Conservation (phyloP, 192 early-diverging fungal genomes). For the Spizellomyces sp. region DNA sequence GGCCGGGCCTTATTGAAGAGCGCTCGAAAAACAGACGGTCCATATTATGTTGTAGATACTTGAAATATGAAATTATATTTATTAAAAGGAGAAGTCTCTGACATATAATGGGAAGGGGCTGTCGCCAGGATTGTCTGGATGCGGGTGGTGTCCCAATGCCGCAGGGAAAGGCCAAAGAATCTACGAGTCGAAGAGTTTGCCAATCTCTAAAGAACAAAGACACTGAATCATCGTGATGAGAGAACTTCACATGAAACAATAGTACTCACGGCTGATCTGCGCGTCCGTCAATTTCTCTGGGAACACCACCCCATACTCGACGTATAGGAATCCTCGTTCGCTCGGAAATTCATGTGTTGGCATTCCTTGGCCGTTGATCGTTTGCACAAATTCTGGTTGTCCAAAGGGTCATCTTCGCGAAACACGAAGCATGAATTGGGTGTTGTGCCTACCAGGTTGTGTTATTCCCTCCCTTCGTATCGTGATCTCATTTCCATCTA, state of each 20-base stretch:
- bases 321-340: conserved; percentile 77
- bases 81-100: neutral
- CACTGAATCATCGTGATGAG: neutral
- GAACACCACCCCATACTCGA: conserved; percentile 86
- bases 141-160: neutral
- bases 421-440: neutral
- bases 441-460: conserved; percentile 55
- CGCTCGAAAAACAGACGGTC: conserved; percentile 5
- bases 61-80: neutral
- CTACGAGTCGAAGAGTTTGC: neutral
- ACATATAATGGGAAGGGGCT: neutral
- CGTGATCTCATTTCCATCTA: conserved; percentile 64
- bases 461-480: conserved; percentile 58
- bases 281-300: conserved; percentile 59
- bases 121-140: neutral
- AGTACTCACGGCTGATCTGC: conserved; percentile 41
- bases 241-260: neutral
- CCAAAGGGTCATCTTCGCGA: conserved; percentile 13
- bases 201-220: neutral
- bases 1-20: conserved; percentile 4
- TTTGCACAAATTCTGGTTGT: conserved; percentile 74
- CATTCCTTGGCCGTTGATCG: conserved; percentile 86
- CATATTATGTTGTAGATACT: conserved; percentile 19
- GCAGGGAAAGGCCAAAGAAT: too few relatives aligned
- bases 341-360: conserved; percentile 62